These are phyloP conservation scores for Myxozyma geophila DNA, from an alignment of 805 yeast genomes.

Conservation along the genomic window DNA sequence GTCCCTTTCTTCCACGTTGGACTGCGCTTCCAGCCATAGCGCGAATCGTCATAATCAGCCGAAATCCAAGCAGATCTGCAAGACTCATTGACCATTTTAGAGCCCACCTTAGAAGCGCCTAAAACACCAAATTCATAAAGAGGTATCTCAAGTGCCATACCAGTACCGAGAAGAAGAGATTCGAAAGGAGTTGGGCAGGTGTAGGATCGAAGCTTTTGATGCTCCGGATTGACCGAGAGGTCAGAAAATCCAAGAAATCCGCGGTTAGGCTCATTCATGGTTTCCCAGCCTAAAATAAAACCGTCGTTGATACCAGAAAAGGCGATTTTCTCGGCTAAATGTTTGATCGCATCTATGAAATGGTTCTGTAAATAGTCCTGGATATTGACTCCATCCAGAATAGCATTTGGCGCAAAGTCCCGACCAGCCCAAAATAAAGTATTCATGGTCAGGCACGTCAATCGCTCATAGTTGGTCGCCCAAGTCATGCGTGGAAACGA, in stretches of 20 bases:
- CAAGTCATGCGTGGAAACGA: slow-evolving; percentile 84
- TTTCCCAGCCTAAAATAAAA: slow-evolving; percentile 77
- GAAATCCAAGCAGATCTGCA: slow-evolving; percentile 74
- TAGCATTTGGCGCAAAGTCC: slow-evolving; percentile 74
- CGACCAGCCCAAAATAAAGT: slow-evolving; percentile 83
- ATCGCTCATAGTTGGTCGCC: slow-evolving; percentile 82
- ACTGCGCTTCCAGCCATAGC: slow-evolving; percentile 72
- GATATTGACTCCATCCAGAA: slow-evolving; percentile 71
- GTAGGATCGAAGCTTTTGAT: slow-evolving; percentile 71
- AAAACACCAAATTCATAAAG: slow-evolving; percentile 69
- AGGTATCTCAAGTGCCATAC: slow-evolving; percentile 69
- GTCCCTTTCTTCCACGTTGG: slow-evolving; percentile 69
- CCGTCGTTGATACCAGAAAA: slow-evolving; percentile 55
- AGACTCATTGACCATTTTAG: slow-evolving; percentile 62
- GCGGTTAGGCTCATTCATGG: slow-evolving; percentile 80
- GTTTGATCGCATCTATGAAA: slow-evolving; percentile 59
- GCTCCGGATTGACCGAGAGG: slow-evolving; percentile 55
- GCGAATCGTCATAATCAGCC: slow-evolving; percentile 57
- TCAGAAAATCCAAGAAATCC: slow-evolving; percentile 73
- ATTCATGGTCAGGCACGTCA: slow-evolving; percentile 81
- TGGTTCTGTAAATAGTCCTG: slow-evolving; percentile 76
- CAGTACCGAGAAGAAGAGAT: slow-evolving; percentile 76
- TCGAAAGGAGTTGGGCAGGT: slow-evolving; percentile 84
- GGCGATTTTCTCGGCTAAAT: slow-evolving; percentile 52
- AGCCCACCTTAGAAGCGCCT: slow-evolving; percentile 74